Base-by-base conservation (phyloP, 345 rosid species). In the Salix exigua region DNA sequence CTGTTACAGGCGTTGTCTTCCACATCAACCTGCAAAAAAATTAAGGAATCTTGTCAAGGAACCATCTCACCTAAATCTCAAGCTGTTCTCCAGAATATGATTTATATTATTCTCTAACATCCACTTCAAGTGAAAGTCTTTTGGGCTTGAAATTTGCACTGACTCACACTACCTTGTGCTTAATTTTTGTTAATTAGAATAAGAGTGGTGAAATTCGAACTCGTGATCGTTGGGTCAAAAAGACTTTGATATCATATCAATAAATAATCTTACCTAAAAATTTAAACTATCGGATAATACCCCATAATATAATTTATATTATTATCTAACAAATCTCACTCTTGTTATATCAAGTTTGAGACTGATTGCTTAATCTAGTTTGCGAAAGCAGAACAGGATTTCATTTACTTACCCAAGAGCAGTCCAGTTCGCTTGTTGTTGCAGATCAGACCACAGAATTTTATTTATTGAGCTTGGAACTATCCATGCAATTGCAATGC, bases 381-480 rank as follows among this genome's bases (percentile, higher is more conserved):
- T 23, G 9, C 18, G 31, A 38, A 71, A 19, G 75, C 26, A 35
- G 19, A 50, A 62, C 25, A 37, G 3, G 12, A 23, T 51, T 16
- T 1, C 16, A 44, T 74, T 75, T 9, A 66, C 90, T 86, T 79
- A 93, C 99, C 92, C 97, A 16, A 96, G 85, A 44, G 99, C 97
- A 0, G 98, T 93, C 99, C 99, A 96, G 71, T 96, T 93, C 79
- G 83, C 89, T 74, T 92, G 88, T 66, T 96, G 96, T 30, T 96
- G 99, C 73, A 93, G 89, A 81, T 87, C 91, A 38, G 99, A 93
- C 98, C 98, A 96, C 23, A 96, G 85, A 60, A 96, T 96, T 77
- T 96, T 96, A 70, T 96, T 96, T 58, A 88, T 83, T 3, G 97
- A 91, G 37, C 98, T 96, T 71, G 99, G 99, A 75, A 96, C 75